These are phyloP conservation scores for Emmonsia crescens DNA, from an alignment of 2,329 filamentous ascomycete species.

Conservation along the genomic window DNA sequence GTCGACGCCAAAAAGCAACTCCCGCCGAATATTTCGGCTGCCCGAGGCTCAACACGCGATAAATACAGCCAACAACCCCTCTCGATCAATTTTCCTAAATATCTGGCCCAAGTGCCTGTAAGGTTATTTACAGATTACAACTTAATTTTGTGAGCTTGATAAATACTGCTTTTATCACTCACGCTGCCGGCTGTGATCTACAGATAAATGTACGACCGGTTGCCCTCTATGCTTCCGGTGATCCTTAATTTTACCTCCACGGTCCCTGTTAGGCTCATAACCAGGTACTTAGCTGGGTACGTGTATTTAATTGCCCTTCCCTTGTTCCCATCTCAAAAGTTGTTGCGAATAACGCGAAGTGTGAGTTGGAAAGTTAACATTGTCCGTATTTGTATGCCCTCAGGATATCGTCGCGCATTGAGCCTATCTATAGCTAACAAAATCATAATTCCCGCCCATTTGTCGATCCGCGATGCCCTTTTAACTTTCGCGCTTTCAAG, in stretches of 20 bases:
- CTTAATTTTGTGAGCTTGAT: background rate
- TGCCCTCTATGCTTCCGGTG: background rate
- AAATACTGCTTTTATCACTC: background rate
- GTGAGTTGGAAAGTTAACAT: background rate
- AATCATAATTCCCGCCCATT: background rate
- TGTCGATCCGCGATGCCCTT: background rate
- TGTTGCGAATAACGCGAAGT: background rate
- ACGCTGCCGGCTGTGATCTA: background rate
- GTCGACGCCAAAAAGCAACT: background rate
- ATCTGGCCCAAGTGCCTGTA: background rate
- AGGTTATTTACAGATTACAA: background rate
- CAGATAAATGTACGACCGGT: background rate
- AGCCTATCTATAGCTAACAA: background rate
- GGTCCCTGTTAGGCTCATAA: background rate
- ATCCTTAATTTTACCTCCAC: background rate
- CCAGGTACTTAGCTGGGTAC: background rate
- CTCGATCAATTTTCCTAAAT: background rate
- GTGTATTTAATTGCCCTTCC: background rate
- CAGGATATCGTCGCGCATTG: background rate
- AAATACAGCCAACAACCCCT: background rate
- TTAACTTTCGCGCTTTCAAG: background rate
- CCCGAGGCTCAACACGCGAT: background rate
- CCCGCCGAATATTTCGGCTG: background rate
- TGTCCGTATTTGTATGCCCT: background rate
- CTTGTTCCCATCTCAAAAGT: background rate